Evolutionary conservation across 306 rosid genomes (phyloP).

Genomic region (Dryas alaskensis): DNA sequence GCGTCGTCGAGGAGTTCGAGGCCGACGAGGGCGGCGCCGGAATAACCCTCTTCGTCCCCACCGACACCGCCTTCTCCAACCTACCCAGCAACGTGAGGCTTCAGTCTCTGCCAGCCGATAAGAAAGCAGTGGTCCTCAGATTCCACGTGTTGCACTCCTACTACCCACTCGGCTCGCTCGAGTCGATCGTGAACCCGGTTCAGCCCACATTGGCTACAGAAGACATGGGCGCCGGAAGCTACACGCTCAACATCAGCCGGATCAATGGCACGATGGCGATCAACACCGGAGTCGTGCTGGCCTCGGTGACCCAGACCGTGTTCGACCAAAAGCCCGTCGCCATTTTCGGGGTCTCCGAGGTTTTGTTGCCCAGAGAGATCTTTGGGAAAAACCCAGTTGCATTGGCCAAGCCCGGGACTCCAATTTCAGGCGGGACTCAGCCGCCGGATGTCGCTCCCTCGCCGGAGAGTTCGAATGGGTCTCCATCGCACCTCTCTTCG

Average conservation of each 20-base stretch:
- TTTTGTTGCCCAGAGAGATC: constrained; percentile 76
- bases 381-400: constrained; percentile 54
- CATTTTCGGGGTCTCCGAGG: constrained; percentile 85
- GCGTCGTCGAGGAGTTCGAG: constrained; percentile 84
- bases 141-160: constrained; percentile 86
- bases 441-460: constrained; percentile 53
- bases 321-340: constrained; percentile 91
- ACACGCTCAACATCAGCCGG: constrained; percentile 80
- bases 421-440: constrained; percentile 32
- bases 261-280: constrained; percentile 76
- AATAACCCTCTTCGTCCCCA: constrained; percentile 83
- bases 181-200: constrained; percentile 85
- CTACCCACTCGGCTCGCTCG: constrained; percentile 83
- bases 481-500: constrained; percentile 60
- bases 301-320: constrained; percentile 80
- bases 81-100: constrained; percentile 59
- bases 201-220: constrained; percentile 97
- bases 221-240: constrained; percentile 79
- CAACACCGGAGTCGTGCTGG: constrained; percentile 76
- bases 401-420: constrained; percentile 37
- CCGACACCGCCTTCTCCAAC: constrained; percentile 68
- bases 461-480: constrained; percentile 53
- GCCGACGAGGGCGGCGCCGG: constrained; percentile 96
- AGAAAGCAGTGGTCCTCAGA: constrained; percentile 71
- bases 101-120: constrained; percentile 78